phyloP scores from a whole-genome alignment of 345 rosid species.

The Sonneratia caseolaris region DNA sequence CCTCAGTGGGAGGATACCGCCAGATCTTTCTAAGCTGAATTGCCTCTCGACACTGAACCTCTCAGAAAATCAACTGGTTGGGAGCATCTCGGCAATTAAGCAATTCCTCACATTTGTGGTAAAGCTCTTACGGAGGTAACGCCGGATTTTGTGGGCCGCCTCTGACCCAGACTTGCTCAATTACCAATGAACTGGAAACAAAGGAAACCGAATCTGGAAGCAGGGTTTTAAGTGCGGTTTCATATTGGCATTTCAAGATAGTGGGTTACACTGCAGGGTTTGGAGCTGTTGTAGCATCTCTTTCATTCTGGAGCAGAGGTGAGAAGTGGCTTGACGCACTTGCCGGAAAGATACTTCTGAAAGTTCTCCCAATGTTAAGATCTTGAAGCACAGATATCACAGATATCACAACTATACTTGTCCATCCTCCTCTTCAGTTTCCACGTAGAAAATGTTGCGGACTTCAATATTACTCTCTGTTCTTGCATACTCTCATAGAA shows the following conservation, averaged over 20 bases:
- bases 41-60: conserved; percentile 29
- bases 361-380: neutral
- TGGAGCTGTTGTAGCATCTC: neutral
- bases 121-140: conserved; percentile 20
- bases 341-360: neutral
- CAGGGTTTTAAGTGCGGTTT: neutral
- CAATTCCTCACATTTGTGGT: conserved; percentile 24
- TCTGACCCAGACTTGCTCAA: neutral
- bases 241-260: neutral
- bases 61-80: conserved; percentile 24
- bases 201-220: neutral
- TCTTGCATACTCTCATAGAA: neutral
- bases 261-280: neutral
- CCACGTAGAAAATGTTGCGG: neutral
- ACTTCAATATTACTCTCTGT: neutral
- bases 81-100: conserved; percentile 18
- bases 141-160: conserved; percentile 10
- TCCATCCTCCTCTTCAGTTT: neutral
- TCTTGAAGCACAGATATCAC: no score
- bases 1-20: conserved; percentile 22
- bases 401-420: no score
- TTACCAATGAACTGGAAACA: neutral
- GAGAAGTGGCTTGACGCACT: neutral
- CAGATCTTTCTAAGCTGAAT: conserved; percentile 12
- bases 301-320: neutral